Evolutionary conservation across 2,329 filamentous ascomycete species (phyloP), one percentile per base, ranked within the genome.

Genomic region (Exophiala mesophila): DNA sequence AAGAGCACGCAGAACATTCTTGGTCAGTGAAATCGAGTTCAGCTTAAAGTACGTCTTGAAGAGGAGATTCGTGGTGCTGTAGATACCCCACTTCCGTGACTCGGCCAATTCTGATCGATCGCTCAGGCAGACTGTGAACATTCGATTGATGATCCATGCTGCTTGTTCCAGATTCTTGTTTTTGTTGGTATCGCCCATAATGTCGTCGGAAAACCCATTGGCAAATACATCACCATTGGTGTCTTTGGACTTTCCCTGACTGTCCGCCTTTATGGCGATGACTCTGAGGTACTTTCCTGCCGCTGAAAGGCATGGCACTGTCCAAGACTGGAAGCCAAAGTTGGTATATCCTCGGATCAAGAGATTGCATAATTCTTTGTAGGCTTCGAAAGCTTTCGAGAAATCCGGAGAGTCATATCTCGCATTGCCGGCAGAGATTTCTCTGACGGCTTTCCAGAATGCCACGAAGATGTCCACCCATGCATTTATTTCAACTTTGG

Each of bases 1-100:
- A 35, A 98, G 73, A 0, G 88, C 88, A 54, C 83, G 86, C 34
- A 98, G 72, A 36, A 97, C 83, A 53, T 92, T 96, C 61, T 92
- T 88, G 13, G 83, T 94, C 15, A 97, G 72, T n/a, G 80, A 82
- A 44, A 94, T 83, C 23, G 85, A 86, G 66, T 94, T 95, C 50
- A 97, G 73, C 70, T 76, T 94, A 72, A 98, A 98, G 64, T 97
- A 96, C 1, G 89, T 97, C 67, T 97, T 97, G 78, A 98, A 98
- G 10, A 96, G 73, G 5, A 98, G 76, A 60, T 95, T 97, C 59
- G 89, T 88, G 53, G 90, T 83, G 63, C 88, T 89, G 69, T 98
- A 98, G 35, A 95, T 85, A 5, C 88, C 94, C 92, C 92, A 98
- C 77, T 97, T 98, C 41, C 92, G 81, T 6, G 90, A 96, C 57